phyloP scores from a whole-genome alignment of 1,284 basidiomycete species.

The Golubevia sp. region DNA sequence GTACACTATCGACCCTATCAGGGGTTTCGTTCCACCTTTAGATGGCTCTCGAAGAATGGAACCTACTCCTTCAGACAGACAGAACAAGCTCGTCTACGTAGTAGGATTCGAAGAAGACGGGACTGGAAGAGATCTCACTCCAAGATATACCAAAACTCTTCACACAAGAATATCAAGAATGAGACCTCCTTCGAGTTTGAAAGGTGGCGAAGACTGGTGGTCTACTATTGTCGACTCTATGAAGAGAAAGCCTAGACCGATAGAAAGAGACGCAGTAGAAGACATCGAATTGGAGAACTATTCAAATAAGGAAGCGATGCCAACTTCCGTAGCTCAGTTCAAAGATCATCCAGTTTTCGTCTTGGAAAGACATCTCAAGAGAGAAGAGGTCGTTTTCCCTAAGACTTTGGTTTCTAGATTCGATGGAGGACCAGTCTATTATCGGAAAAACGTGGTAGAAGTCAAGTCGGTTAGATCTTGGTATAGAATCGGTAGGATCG shows the following conservation, averaged over 20 bases:
- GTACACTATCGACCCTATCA: constrained; percentile 87
- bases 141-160: constrained; percentile 75
- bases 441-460: constrained; percentile 77
- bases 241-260: constrained; percentile 62
- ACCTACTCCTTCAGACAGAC: constrained; percentile 69
- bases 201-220: constrained; percentile 81
- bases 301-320: constrained; percentile 90
- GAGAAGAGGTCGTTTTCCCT: constrained; percentile 85
- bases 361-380: constrained; percentile 83
- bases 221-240: constrained; percentile 36
- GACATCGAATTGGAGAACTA: constrained; percentile 85
- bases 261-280: constrained; percentile 85
- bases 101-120: constrained; percentile 86
- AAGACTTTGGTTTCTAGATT: constrained; percentile 85
- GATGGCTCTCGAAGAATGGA: constrained; percentile 69
- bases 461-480: constrained; percentile 92
- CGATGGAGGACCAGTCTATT: constrained; percentile 89
- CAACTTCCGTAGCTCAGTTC: constrained; percentile 84
- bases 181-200: constrained; percentile 72
- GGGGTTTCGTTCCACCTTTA: constrained; percentile 63
- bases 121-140: constrained; percentile 66
- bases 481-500: constrained; percentile 81
- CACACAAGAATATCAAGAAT: constrained; percentile 80
- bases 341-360: constrained; percentile 95
- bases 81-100: constrained; percentile 91